Conservation (phyloP, 441 rosid species). For the Heliophila coronopifolia region DNA sequence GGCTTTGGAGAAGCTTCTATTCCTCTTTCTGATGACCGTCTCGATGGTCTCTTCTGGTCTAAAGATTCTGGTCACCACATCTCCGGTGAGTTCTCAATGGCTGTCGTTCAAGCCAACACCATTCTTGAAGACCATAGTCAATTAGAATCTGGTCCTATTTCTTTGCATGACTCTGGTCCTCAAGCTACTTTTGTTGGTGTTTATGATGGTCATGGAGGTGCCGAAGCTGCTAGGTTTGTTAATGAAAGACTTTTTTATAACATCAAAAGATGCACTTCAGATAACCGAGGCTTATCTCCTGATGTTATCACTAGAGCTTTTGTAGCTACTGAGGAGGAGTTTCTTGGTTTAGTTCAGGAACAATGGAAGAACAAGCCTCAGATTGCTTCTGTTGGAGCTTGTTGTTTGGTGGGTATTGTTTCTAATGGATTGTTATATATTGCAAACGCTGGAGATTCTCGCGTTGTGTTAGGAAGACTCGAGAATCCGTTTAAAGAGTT, state of each 20-base stretch:
- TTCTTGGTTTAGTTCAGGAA: conserved; percentile 60
- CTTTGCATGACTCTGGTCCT: conserved; percentile 62
- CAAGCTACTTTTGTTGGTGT: conserved; percentile 88
- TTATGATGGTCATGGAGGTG: conserved; percentile 98
- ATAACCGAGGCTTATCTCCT: conserved; percentile 57
- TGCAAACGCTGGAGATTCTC: conserved; percentile 90
- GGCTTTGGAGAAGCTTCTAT: conserved; percentile 59
- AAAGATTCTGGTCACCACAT: conserved; percentile 65
- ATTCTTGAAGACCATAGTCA: conserved; percentile 77
- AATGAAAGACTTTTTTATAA: conserved; percentile 59
- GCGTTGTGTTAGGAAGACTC: conserved; percentile 66
- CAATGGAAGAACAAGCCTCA: conserved; percentile 64
- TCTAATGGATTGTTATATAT: conserved; percentile 64
- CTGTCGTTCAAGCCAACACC: conserved; percentile 79
- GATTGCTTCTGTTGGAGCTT: conserved; percentile 88
- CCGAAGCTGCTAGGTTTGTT: conserved; percentile 72
- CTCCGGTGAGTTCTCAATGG: conserved; percentile 86
- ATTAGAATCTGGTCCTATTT: conserved; percentile 82
- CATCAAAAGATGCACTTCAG: conserved; percentile 56
- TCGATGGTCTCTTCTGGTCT: conserved; percentile 79
- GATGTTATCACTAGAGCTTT: conserved; percentile 76
- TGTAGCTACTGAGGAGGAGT: conserved; percentile 75
- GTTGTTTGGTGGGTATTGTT: conserved; percentile 78
- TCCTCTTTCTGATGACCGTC: conserved; percentile 42
- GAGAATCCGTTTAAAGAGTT: conserved; percentile 41